A percentile compares a stretch with the other conserved stretches of the same genome.
phyloP scores from a whole-genome alignment of 192 early-diverging fungal genomes.

The Backusella sp. region DNA sequence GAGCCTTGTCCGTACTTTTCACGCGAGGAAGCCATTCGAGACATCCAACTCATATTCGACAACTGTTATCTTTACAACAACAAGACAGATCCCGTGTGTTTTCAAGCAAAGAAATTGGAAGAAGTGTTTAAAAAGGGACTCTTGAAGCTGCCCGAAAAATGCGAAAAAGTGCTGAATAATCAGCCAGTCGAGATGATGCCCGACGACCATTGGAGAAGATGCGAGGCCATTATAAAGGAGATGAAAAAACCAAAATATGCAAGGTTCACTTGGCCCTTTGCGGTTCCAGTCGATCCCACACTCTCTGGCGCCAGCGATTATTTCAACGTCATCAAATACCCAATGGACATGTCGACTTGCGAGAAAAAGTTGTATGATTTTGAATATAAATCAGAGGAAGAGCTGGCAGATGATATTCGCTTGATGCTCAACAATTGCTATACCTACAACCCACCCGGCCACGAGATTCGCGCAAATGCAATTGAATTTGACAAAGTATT shows the following conservation, averaged over 20 bases:
- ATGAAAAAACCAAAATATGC: conserved; percentile 22
- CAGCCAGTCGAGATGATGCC: conserved; percentile 14
- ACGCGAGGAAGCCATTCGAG: conserved; percentile 38
- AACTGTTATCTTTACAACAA: conserved; percentile 86
- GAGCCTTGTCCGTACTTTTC: conserved; percentile 32
- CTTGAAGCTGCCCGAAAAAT: conserved; percentile 55
- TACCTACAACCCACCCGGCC: conserved; percentile 63
- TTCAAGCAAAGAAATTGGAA: conserved; percentile 66
- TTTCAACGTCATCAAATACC: conserved; percentile 67
- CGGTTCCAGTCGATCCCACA: conserved; percentile 82
- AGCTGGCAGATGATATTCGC: conserved; percentile 65
- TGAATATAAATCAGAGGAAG: conserved; percentile 56
- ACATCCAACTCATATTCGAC: conserved; percentile 69
- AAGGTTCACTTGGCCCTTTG: conserved; percentile 51
- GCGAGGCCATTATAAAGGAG: conserved; percentile 27
- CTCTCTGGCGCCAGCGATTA: conserved; percentile 82
- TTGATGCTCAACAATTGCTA: conserved; percentile 80
- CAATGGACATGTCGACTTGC: conserved; percentile 82
- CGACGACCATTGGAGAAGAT: conserved; percentile 25
- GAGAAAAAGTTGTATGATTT: conserved; percentile 58
- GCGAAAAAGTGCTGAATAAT: not conserved
- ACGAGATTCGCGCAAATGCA: conserved; percentile 62
- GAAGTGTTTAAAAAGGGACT: conserved; percentile 61
- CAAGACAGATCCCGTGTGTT: conserved; percentile 59
- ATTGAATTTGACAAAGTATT: conserved; percentile 65